These are phyloP conservation scores for Fraxinus nigra DNA, from an alignment of 305 asterid species.

Conservation along the genomic window DNA sequence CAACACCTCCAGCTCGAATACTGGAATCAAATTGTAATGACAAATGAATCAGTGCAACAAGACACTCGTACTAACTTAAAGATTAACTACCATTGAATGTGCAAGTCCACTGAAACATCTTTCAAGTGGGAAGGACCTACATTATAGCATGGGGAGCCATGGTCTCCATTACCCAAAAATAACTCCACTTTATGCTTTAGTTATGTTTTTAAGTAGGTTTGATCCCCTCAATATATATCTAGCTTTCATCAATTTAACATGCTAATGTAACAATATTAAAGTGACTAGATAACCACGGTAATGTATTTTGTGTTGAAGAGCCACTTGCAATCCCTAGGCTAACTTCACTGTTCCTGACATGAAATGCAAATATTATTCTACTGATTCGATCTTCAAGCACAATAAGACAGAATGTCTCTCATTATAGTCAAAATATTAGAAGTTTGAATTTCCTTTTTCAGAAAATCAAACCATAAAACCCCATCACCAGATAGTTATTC, in stretches of 20 bases:
- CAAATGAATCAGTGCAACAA: slow-evolving; percentile 16
- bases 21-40: slow-evolving; percentile 40
- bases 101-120: background rate
- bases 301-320: background rate
- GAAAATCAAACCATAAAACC: background rate
- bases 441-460: background rate
- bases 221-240: background rate
- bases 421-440: background rate
- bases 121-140: background rate
- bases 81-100: background rate
- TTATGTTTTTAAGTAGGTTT: background rate
- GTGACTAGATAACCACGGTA: background rate
- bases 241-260: background rate
- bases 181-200: background rate
- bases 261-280: background rate
- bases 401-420: background rate
- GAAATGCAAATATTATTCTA: background rate
- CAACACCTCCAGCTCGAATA: slow-evolving; percentile 99
- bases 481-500: background rate
- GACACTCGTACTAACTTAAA: slow-evolving; percentile 10
- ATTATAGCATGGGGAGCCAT: background rate
- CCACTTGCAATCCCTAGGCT: slow-evolving; percentile 12
- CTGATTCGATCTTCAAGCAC: background rate
- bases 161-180: background rate
- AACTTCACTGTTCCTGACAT: background rate